Percentiles rank a stretch among this genome's conserved stretches.
These are phyloP conservation scores for Halophytophthora polymorphica DNA, from an alignment of 352 stramenopile genomes.

Conservation along the genomic window DNA sequence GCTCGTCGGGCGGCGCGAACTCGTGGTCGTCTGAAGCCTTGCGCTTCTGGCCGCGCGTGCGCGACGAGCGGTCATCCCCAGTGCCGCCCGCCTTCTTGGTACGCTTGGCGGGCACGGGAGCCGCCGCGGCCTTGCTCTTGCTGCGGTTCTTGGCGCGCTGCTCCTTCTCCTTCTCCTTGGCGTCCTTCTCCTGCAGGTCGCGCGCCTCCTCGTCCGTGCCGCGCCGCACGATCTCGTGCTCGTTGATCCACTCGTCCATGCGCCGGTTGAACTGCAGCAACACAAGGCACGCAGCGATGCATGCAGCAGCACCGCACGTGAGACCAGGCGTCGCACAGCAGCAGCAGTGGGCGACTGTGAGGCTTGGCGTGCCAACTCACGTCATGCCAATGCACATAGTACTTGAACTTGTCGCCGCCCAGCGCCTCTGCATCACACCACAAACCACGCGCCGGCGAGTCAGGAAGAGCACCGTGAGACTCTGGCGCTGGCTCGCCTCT, in stretches of 20 bases:
- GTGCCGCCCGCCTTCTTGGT: constrained; percentile 6
- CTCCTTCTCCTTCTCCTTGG: constrained; percentile 68
- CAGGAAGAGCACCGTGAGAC: background rate
- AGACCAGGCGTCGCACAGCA: background rate
- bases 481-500: no score
- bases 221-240: constrained; percentile 70
- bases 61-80: constrained; percentile 28
- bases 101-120: background rate
- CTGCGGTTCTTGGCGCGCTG: constrained; percentile 49
- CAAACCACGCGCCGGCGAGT: background rate
- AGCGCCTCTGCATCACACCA: constrained; percentile 30
- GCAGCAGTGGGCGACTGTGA: no score
- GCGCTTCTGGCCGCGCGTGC: constrained; percentile 72
- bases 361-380: no score
- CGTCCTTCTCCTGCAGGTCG: constrained; percentile 71
- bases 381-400: constrained; percentile 86
- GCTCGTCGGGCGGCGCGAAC: constrained; percentile 85
- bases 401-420: constrained; percentile 70
- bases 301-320: background rate
- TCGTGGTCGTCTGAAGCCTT: constrained; percentile 68
- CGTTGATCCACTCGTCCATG: constrained; percentile 89
- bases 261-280: constrained; percentile 71
- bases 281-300: background rate
- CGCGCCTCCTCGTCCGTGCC: constrained; percentile 75
- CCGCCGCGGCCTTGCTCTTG: constrained; percentile 18